Percentiles rank a stretch among this genome's conserved stretches.
Evolutionary conservation across 2,329 filamentous ascomycete species (phyloP).

Genomic region (Colletotrichum viniferum): DNA sequence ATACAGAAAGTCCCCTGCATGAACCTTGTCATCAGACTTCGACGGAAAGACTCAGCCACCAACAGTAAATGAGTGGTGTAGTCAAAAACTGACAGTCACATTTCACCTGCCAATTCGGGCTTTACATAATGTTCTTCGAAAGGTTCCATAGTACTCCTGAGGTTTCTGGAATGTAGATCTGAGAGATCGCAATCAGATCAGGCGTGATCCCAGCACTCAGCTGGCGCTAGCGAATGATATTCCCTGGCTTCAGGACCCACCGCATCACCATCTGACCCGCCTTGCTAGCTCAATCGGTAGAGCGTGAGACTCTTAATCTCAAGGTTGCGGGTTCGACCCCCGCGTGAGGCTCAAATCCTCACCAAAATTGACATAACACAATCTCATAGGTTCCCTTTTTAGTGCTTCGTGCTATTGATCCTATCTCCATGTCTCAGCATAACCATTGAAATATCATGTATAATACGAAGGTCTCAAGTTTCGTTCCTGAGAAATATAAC

Average conservation of each 20-base stretch:
- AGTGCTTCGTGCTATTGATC: background rate
- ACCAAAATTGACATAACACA: background rate
- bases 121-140: background rate
- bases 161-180: background rate
- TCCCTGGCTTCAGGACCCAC: fast-evolving
- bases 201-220: background rate
- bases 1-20: background rate
- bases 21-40: background rate
- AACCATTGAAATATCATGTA: background rate
- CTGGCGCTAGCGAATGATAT: background rate
- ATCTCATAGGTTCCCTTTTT: background rate
- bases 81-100: background rate
- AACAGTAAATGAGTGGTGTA: background rate
- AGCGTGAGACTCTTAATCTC: slow-evolving; percentile 71
- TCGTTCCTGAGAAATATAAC: background rate
- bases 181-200: background rate
- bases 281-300: slow-evolving; percentile 72
- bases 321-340: slow-evolving; percentile 27
- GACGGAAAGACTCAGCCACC: background rate
- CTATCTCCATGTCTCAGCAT: background rate
- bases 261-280: background rate
- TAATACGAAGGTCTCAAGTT: background rate
- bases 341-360: slow-evolving; percentile 28
- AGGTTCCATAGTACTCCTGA: background rate
- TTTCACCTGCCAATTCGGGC: background rate